phyloP scores from a whole-genome alignment of 495 filamentous ascomycete genomes.

The Schizothecium vesticola region DNA sequence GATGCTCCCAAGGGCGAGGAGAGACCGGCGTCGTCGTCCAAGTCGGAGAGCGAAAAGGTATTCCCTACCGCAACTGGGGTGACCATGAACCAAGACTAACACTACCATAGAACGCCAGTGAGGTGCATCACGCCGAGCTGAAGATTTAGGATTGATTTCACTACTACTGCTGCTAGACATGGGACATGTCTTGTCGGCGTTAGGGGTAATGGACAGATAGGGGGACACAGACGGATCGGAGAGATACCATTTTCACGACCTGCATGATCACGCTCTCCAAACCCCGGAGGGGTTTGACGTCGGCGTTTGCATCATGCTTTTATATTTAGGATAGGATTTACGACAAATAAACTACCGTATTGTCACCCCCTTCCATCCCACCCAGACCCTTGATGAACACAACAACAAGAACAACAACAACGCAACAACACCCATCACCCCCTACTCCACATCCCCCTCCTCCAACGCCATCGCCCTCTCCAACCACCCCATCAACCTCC shows the following conservation, averaged over 20 bases:
- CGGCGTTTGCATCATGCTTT: background rate
- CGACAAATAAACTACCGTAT: background rate
- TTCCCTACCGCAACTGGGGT: background rate
- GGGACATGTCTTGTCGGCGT: background rate
- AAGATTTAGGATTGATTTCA: background rate
- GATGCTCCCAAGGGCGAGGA: background rate
- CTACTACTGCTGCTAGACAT: background rate
- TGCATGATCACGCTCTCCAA: background rate
- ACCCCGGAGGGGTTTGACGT: background rate
- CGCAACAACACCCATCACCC: no score
- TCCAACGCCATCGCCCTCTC: background rate
- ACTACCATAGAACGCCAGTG: background rate
- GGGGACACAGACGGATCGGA: background rate
- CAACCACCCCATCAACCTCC: background rate
- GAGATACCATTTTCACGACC: background rate
- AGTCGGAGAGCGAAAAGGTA: background rate
- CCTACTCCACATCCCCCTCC: background rate
- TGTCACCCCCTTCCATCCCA: background rate
- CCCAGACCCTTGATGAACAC: no score
- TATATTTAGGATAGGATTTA: background rate
- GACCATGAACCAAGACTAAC: background rate
- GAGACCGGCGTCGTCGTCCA: background rate
- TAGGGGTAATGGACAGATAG: background rate
- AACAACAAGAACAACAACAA: no score
- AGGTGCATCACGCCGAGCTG: conserved; percentile 1